phyloP scores from a whole-genome alignment of 2,329 filamentous ascomycete genomes.

The Epichloe uncinata region DNA sequence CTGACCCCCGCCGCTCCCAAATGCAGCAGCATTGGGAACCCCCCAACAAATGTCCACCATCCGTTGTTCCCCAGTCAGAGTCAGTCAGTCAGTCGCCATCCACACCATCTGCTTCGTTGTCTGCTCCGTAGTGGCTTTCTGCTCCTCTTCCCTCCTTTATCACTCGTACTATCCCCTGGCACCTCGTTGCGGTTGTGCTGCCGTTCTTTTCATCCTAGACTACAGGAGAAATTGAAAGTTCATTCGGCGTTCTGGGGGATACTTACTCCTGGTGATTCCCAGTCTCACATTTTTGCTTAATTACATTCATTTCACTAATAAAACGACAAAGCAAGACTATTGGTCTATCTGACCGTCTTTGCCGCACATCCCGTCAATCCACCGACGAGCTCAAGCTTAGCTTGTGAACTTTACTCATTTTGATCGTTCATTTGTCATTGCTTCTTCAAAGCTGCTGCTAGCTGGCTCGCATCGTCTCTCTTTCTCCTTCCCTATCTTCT shows the following conservation, averaged over 20 bases:
- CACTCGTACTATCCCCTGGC: neutral
- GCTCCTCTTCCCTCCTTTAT: constrained; percentile 1
- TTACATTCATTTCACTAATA: neutral
- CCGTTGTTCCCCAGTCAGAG: neutral
- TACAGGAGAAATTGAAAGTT: neutral
- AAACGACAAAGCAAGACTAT: neutral
- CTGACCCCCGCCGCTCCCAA: neutral
- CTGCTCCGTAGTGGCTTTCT: neutral
- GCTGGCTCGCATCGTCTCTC: neutral
- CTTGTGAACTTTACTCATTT: neutral
- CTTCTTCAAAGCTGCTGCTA: too few species aligned
- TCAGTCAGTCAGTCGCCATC: neutral
- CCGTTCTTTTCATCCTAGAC: neutral
- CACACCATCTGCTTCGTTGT: neutral
- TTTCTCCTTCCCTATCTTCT: constrained; percentile 1
- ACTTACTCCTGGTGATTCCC: constrained; percentile 2
- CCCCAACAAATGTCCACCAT: neutral
- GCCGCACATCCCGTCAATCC: neutral
- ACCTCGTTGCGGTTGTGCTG: neutral
- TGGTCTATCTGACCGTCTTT: neutral
- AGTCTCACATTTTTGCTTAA: neutral
- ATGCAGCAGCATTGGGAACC: too few species aligned
- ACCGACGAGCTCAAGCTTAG: neutral
- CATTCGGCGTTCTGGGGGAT: neutral
- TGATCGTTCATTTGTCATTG: neutral